phyloP scores from a whole-genome alignment of 371 early-diverging fungal species.

The Mucor racemosus region DNA sequence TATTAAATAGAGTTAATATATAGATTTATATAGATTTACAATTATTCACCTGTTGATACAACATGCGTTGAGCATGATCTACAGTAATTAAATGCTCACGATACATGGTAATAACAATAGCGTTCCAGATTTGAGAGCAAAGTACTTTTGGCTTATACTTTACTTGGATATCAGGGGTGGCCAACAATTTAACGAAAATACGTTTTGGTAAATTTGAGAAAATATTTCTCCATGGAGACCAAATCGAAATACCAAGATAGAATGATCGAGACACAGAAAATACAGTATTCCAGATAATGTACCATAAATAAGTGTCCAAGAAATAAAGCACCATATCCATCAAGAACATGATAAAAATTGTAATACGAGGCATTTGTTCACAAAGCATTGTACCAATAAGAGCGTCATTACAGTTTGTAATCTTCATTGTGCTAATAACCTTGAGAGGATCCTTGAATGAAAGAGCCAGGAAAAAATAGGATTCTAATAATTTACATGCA shows the following conservation, averaged over 20 bases:
- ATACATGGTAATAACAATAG: conserved; percentile 87
- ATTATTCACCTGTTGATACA: conserved; percentile 76
- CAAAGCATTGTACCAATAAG: conserved; percentile 60
- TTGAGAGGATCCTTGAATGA: conserved; percentile 86
- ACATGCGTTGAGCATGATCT: conserved; percentile 77
- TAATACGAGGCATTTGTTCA: conserved; percentile 72
- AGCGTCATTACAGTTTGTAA: conserved; percentile 62
- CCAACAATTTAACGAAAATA: conserved; percentile 80
- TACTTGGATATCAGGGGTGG: conserved; percentile 75
- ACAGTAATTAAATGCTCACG: conserved; percentile 83
- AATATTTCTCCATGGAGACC: conserved; percentile 89
- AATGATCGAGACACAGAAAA: conserved; percentile 84
- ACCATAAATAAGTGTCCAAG: conserved; percentile 92
- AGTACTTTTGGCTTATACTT: conserved; percentile 76
- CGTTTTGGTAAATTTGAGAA: conserved; percentile 87
- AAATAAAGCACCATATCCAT: conserved; percentile 83
- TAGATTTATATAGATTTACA: conserved; percentile 9
- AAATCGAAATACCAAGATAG: conserved; percentile 83
- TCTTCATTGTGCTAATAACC: conserved; percentile 63
- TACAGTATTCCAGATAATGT: conserved; percentile 84
- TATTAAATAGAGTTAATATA: conserved; percentile 3
- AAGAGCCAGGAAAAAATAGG: conserved; percentile 84
- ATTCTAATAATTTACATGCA: conserved; percentile 79
- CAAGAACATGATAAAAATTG: conserved; percentile 79
- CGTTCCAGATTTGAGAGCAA: conserved; percentile 89